Base-by-base conservation (phyloP, 805 yeast genomes). In the Kodamaea leandrae region DNA sequence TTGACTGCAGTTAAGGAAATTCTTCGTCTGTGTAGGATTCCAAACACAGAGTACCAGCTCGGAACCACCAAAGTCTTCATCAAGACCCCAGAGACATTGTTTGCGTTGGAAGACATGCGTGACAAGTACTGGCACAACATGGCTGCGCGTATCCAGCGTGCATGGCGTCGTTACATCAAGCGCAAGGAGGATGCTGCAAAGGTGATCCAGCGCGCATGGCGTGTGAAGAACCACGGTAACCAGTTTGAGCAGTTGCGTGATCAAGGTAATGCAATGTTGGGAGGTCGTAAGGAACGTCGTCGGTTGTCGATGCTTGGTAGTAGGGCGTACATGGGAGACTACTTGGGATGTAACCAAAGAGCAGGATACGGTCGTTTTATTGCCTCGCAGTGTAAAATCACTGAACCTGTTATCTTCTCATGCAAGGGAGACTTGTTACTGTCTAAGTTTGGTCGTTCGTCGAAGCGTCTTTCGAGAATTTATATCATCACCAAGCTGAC, bases 111-210 rank as follows among this genome's bases (percentile, higher is more conserved):
- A 65, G 91, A 87, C 53, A 81, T 91, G 91, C 79, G 98, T 62
- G 99, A 93, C 55, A 85, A 82, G 68, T 93, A 89, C 60, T 93
- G 99, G 98, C 91, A 88, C 57, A 87, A 86, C 53, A 93, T 93
- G 95, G 99, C 99, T 4, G 90, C 96, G 3, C 80, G 95, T 54
- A 91, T 93, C 52, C 99, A 93, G 71, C 79, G 97, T 50, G 98
- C 99, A 3, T 89, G 97, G 86, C 78, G 99, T 69, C 74, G 86
- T 53, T 86, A 83, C 58, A 68, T 82, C 47, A 82, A 80, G 61
- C 76, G 86, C 57, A 82, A 90, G 66, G 84, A 82, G 42, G 96
- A 87, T 54, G 89, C 95, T 17, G 97, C 96, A 1, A 79, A 77
- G 44, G 76, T 73, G 39, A 79, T 88, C 32, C 97, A 90, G 64